These are phyloP conservation scores for Neonectria ditissima DNA, from an alignment of 2,329 filamentous ascomycete genomes.

Conservation along the genomic window DNA sequence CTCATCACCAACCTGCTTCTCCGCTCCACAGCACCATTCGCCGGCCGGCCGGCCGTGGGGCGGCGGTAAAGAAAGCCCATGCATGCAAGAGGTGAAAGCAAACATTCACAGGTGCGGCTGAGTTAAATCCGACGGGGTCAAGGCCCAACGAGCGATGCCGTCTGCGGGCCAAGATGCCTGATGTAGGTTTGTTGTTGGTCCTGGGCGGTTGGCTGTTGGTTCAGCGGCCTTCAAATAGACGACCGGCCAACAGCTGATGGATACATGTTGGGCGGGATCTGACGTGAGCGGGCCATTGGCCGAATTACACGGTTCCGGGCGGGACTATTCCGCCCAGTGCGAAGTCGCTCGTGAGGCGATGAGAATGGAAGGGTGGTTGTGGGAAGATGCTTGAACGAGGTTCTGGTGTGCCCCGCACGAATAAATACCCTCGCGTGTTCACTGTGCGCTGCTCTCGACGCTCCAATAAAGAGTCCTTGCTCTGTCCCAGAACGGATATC, in stretches of 20 bases:
- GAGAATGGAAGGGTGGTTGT: not conserved
- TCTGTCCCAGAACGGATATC: not conserved
- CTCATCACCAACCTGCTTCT: not conserved
- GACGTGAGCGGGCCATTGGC: not conserved
- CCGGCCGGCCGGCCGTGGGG: not conserved
- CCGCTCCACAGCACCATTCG: not conserved
- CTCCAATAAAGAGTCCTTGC: not conserved
- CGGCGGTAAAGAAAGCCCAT: slow-evolving; percentile 1
- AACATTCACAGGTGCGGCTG: not conserved
- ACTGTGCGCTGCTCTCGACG: not conserved
- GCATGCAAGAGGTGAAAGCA: slow-evolving; percentile 4
- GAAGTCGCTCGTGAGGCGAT: not conserved
- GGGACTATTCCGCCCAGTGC: not conserved
- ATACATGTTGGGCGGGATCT: not conserved
- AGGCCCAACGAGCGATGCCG: not conserved
- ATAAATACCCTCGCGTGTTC: not conserved
- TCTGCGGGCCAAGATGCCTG: not conserved
- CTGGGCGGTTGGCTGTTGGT: not conserved
- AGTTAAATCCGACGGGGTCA: not conserved
- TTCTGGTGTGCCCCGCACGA: not conserved
- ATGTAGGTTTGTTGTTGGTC: not conserved
- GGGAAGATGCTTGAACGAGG: not conserved
- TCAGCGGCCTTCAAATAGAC: not conserved
- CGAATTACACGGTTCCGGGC: not conserved
- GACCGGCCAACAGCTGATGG: not conserved